Conservation (phyloP, 2,329 filamentous ascomycete genomes). For the Exophiala bonariae region DNA sequence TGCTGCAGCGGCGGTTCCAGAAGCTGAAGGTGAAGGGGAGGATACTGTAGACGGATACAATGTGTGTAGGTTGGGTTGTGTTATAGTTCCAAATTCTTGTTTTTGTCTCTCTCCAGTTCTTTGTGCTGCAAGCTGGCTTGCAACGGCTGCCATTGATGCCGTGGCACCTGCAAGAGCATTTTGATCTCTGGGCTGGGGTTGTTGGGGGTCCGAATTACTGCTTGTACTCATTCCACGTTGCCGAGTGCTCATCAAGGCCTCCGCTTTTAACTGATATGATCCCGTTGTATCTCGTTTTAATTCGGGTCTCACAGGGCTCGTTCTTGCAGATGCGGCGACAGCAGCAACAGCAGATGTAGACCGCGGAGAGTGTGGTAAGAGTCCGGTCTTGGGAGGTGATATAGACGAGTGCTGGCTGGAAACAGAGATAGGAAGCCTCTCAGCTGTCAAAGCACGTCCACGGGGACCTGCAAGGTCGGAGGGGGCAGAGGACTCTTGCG, state of each 20-base stretch:
- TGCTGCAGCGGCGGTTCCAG: slow-evolving; percentile 16
- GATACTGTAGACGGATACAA: slow-evolving; percentile 9
- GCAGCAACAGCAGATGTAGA: slow-evolving; percentile 25
- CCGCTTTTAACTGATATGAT: slow-evolving; percentile 12
- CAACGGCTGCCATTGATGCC: slow-evolving; percentile 16
- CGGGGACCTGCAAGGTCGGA: slow-evolving; percentile 3
- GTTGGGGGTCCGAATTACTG: slow-evolving; percentile 11
- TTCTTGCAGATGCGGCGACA: slow-evolving; percentile 22
- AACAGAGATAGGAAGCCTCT: slow-evolving; percentile 10
- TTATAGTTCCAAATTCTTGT: slow-evolving; percentile 12
- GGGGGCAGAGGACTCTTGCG: neutral
- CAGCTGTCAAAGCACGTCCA: slow-evolving; percentile 12
- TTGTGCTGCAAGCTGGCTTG: slow-evolving; percentile 3
- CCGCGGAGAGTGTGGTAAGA: slow-evolving; percentile 16
- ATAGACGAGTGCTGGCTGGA: slow-evolving; percentile 6
- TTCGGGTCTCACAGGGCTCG: slow-evolving; percentile 21
- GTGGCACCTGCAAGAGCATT: slow-evolving; percentile 19
- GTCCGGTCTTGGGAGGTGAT: slow-evolving; percentile 12
- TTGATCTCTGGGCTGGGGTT: slow-evolving; percentile 12
- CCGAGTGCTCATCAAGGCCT: slow-evolving; percentile 7
- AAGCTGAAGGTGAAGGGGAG: slow-evolving; percentile 12
- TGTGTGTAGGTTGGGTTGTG: slow-evolving; percentile 6
- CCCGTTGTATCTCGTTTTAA: slow-evolving; percentile 9
- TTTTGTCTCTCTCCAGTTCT: slow-evolving; percentile 12
- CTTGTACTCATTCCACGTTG: slow-evolving; percentile 18